phyloP scores from a whole-genome alignment of 805 yeast species.

The Kluyveromyces dobzhanskii region DNA sequence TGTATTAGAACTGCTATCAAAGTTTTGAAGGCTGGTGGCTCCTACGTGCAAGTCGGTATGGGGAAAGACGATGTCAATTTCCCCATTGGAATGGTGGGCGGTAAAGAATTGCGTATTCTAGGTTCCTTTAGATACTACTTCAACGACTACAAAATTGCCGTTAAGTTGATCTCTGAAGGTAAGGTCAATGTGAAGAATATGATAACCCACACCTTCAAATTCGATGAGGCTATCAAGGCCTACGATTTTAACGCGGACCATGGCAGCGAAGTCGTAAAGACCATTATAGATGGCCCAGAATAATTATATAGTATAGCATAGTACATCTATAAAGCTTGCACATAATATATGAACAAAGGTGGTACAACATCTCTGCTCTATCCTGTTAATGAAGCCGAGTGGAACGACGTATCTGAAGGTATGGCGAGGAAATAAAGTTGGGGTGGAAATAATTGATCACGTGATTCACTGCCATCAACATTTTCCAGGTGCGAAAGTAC shows the following conservation, averaged over 20 bases:
- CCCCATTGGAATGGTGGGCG: conserved; percentile 65
- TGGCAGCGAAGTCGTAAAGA: conserved; percentile 62
- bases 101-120: conserved; percentile 57
- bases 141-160: conserved; percentile 70
- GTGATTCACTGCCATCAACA: too few species aligned
- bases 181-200: conserved; percentile 57
- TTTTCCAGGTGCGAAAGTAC: too few species aligned
- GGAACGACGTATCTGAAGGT: too few species aligned
- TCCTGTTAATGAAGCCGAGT: too few species aligned
- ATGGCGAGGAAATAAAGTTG: too few species aligned
- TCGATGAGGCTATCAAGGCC: conserved; percentile 68
- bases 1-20: conserved; percentile 65
- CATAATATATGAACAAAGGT: too few species aligned
- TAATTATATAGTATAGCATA: conserved; percentile 4
- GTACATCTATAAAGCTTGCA: too few species aligned
- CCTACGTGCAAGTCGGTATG: conserved; percentile 80
- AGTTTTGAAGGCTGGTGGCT: conserved; percentile 57
- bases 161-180: conserved; percentile 54
- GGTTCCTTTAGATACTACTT: conserved; percentile 78
- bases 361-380: too few species aligned
- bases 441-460: too few species aligned
- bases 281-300: conserved; percentile 71
- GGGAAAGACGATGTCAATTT: conserved; percentile 60
- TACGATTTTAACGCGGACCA: conserved; percentile 55
- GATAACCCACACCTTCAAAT: conserved; percentile 66